phyloP scores from a whole-genome alignment of 768 basidiomycete genomes.

The Daedalea quercina region DNA sequence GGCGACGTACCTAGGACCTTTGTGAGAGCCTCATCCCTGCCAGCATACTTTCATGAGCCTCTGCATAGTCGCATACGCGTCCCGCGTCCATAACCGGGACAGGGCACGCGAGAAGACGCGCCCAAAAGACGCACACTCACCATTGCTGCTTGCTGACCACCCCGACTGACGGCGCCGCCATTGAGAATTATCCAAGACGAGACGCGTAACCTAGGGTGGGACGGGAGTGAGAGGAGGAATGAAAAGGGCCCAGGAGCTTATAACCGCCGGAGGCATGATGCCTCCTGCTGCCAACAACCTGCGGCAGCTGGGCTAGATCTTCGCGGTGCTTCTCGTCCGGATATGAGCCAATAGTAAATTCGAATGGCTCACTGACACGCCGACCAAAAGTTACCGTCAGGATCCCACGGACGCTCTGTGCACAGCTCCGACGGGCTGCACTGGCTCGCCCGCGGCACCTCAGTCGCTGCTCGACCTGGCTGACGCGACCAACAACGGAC shows the following conservation, averaged over 20 bases:
- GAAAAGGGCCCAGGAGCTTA: constrained; percentile 18
- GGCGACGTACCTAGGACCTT: constrained; percentile 47
- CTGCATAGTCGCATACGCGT: neutral
- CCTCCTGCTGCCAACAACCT: constrained; percentile 19
- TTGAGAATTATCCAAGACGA: constrained; percentile 9
- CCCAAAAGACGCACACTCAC: constrained; percentile 30
- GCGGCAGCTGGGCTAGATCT: constrained; percentile 22
- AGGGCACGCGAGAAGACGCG: neutral
- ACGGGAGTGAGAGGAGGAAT: constrained; percentile 14
- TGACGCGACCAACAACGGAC: neutral
- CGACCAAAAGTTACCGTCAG: neutral
- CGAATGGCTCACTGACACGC: neutral
- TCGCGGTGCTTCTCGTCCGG: constrained; percentile 15
- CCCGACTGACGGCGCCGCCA: constrained; percentile 34
- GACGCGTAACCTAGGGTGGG: constrained; percentile 9
- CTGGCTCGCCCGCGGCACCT: neutral
- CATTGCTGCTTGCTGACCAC: constrained; percentile 61
- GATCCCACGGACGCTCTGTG: neutral
- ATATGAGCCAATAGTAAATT: constrained; percentile 4
- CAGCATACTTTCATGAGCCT: neutral
- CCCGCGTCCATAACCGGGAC: neutral
- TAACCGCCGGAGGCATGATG: constrained; percentile 26
- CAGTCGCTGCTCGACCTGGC: neutral
- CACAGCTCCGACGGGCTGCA: neutral
- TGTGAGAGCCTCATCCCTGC: constrained; percentile 58